These are phyloP conservation scores for Trichoderma sp. DNA, from an alignment of 2,329 filamentous ascomycete species.

Conservation along the genomic window DNA sequence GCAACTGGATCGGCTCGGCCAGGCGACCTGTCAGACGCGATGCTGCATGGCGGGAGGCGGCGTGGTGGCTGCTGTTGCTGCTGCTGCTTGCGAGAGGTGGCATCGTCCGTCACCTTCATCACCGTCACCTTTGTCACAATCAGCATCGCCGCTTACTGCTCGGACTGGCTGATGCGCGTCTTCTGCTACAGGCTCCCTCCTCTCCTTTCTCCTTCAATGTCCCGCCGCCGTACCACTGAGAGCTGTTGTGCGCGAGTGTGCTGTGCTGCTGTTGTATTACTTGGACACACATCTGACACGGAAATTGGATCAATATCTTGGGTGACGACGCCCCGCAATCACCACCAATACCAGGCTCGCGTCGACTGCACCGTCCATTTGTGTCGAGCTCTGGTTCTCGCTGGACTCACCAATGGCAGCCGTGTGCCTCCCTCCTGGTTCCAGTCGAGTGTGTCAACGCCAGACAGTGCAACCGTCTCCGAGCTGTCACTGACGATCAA, in stretches of 20 bases:
- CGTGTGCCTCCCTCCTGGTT: neutral
- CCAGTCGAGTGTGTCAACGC: neutral
- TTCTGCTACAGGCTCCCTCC: neutral
- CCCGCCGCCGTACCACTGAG: neutral
- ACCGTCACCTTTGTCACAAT: neutral
- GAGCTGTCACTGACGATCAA: neutral
- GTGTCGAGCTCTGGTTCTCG: neutral
- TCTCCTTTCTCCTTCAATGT: neutral
- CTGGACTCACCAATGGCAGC: constrained; percentile 10
- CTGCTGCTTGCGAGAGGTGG: neutral
- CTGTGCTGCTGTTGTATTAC: neutral
- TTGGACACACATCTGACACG: neutral
- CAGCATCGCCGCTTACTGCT: neutral
- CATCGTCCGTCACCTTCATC: neutral
- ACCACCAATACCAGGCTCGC: constrained; percentile 16
- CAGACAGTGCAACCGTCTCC: neutral
- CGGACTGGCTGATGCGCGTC: too few species aligned
- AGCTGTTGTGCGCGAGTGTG: neutral
- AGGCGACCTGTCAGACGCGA: constrained; percentile 23
- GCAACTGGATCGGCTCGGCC: constrained; percentile 8
- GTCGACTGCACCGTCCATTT: neutral
- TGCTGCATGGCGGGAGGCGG: constrained; percentile 10
- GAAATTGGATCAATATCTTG: constrained; percentile 20
- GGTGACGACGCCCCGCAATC: constrained; percentile 21
- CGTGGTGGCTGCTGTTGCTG: neutral